Evolutionary conservation across 2,329 filamentous ascomycete genomes (phyloP).

Genomic region (Monosporascus sp.): DNA sequence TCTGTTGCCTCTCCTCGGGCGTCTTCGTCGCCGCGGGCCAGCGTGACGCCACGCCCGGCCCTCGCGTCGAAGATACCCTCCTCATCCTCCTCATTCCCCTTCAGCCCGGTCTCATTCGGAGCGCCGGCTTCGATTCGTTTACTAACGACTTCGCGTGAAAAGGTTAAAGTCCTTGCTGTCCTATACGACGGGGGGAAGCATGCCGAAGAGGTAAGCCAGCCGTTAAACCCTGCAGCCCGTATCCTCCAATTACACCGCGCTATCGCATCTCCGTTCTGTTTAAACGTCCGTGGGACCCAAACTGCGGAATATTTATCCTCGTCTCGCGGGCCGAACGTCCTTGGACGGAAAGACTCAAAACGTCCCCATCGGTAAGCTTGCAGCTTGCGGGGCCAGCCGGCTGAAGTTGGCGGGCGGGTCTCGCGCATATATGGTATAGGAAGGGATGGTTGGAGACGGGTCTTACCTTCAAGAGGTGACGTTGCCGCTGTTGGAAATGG

Average conservation of each 20-base stretch:
- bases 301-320: background rate
- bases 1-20: slow-evolving; percentile 18
- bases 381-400: background rate
- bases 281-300: too few relatives aligned
- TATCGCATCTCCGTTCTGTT: background rate
- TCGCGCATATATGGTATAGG: background rate
- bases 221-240: slow-evolving; percentile 1
- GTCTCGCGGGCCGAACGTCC: background rate
- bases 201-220: slow-evolving; percentile 67
- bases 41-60: slow-evolving; percentile 20
- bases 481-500: background rate
- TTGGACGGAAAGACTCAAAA: background rate
- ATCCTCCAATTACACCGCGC: background rate
- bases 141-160: slow-evolving; percentile 45
- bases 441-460: background rate
- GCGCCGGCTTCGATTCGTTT: slow-evolving; percentile 53
- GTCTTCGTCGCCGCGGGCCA: slow-evolving; percentile 16
- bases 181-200: slow-evolving; percentile 90
- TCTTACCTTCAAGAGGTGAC: background rate
- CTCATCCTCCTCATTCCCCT: slow-evolving; percentile 44
- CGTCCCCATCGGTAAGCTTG: background rate
- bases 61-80: slow-evolving; percentile 13
- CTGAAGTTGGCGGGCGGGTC: background rate
- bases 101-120: slow-evolving; percentile 34
- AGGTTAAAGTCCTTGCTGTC: slow-evolving; percentile 95